phyloP scores from a whole-genome alignment of 371 early-diverging fungal genomes.

The Syncephalastrum racemosum region DNA sequence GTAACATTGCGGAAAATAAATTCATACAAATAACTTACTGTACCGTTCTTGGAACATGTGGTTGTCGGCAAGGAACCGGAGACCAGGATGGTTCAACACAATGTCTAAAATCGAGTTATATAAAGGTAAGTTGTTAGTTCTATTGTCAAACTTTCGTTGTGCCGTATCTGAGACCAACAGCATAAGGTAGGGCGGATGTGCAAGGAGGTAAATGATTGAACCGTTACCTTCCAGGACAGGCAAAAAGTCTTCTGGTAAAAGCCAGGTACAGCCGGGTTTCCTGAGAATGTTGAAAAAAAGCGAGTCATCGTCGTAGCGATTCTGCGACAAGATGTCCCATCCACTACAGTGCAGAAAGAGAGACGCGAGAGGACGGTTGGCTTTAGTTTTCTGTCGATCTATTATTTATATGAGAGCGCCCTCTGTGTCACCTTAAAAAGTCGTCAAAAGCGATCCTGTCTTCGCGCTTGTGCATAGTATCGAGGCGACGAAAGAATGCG shows the following conservation, averaged over 20 bases:
- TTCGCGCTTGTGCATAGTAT: conserved; percentile 18
- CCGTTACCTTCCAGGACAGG: conserved; percentile 49
- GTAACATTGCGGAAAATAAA: background rate
- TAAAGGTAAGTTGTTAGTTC: conserved; percentile 27
- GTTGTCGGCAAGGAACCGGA: conserved; percentile 79
- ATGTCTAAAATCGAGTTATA: conserved; percentile 46
- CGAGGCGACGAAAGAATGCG: conserved; percentile 57
- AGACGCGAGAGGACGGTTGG: background rate
- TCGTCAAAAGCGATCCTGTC: conserved; percentile 24
- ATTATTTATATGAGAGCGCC: conserved; percentile 10
- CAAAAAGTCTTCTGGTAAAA: conserved; percentile 48
- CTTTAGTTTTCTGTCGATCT: conserved; percentile 6
- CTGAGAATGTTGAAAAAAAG: conserved; percentile 41
- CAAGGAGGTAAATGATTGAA: conserved; percentile 15
- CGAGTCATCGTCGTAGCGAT: conserved; percentile 43
- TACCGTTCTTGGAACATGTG: conserved; percentile 83
- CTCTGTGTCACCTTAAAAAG: conserved; percentile 15
- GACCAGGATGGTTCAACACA: conserved; percentile 78
- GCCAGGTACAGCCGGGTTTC: conserved; percentile 20
- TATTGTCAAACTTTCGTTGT: conserved; percentile 29
- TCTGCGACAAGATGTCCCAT: conserved; percentile 31
- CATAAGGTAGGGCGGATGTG: background rate
- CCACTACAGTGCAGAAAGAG: conserved; percentile 22
- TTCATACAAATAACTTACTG: conserved; percentile 42
- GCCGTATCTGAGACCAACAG: background rate